Conservation (phyloP, 1,284 basidiomycete species). For the Rhodofomes roseus region DNA sequence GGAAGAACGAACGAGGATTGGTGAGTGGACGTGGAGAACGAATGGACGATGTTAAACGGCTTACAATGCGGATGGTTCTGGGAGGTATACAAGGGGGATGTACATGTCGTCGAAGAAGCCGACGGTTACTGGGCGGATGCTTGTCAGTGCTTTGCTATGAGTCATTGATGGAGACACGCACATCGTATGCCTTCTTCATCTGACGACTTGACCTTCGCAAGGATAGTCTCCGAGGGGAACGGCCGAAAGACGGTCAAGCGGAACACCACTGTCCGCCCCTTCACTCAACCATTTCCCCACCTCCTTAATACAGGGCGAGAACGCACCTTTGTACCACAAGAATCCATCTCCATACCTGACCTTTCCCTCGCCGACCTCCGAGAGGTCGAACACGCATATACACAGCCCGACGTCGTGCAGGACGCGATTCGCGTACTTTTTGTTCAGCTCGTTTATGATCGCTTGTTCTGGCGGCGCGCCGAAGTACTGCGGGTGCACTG, state of each 20-base stretch:
- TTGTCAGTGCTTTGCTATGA: not conserved
- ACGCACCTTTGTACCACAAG: constrained; percentile 88
- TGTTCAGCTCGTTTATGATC: constrained; percentile 78
- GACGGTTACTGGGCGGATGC: constrained; percentile 61
- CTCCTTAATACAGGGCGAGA: not conserved
- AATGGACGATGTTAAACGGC: constrained; percentile 21
- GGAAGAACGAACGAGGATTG: constrained; percentile 17
- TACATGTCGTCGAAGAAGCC: constrained; percentile 96
- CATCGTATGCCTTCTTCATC: constrained; percentile 81
- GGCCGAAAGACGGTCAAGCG: constrained; percentile 90
- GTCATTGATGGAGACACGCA: constrained; percentile 34
- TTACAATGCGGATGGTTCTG: constrained; percentile 77
- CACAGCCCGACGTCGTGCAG: constrained; percentile 92
- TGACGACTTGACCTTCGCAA: constrained; percentile 85
- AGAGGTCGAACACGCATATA: constrained; percentile 85
- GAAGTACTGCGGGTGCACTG: constrained; percentile 75
- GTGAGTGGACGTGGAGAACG: not conserved
- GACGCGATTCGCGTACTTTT: constrained; percentile 92
- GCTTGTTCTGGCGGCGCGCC: constrained; percentile 68
- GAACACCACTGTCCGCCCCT: constrained; percentile 68
- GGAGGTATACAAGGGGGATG: constrained; percentile 69
- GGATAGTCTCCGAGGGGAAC: constrained; percentile 85
- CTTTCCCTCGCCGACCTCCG: constrained; percentile 86
- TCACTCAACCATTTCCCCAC: not conserved
- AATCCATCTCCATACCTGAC: constrained; percentile 94